These are phyloP conservation scores for Coemansia sp. DNA, from an alignment of 192 early-diverging fungal genomes.

Conservation along the genomic window DNA sequence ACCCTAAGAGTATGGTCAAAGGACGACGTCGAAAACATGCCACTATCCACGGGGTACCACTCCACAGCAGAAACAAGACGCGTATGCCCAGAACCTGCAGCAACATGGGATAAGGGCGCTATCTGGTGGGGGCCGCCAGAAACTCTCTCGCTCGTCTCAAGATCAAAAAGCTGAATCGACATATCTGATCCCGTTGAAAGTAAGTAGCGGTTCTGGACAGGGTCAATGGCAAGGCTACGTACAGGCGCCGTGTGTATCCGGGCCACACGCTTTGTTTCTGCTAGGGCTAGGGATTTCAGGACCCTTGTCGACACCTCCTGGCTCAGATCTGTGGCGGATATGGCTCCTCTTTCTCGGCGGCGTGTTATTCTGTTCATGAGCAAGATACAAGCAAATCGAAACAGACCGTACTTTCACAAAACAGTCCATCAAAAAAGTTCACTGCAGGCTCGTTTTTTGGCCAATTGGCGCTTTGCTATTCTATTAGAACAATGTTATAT, in stretches of 20 bases:
- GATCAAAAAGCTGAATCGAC: constrained; percentile 52
- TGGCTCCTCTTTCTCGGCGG: constrained; percentile 15
- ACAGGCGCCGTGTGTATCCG: constrained; percentile 35
- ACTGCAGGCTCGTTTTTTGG: too few species aligned
- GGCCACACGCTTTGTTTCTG: constrained; percentile 35
- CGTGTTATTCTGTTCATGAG: constrained; percentile 24
- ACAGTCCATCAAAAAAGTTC: neutral
- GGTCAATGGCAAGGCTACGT: constrained; percentile 42
- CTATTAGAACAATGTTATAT: too few species aligned
- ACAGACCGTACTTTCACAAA: neutral
- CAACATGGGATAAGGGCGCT: constrained; percentile 12
- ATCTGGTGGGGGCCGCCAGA: constrained; percentile 15
- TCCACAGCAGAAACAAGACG: constrained; percentile 66
- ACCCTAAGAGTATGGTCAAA: constrained; percentile 75
- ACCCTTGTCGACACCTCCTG: constrained; percentile 16
- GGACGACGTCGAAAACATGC: constrained; percentile 79
- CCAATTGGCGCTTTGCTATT: neutral
- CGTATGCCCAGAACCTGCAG: constrained; percentile 56
- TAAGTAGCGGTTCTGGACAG: constrained; percentile 25
- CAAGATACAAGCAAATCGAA: neutral
- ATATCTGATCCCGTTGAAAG: constrained; percentile 40
- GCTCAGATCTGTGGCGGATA: neutral
- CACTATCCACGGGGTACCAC: constrained; percentile 86
- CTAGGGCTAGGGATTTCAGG: constrained; percentile 22
- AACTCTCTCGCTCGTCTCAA: constrained; percentile 12